Base-by-base conservation (phyloP, 129 eudicot genomes). In the Pittosporum tobira region DNA sequence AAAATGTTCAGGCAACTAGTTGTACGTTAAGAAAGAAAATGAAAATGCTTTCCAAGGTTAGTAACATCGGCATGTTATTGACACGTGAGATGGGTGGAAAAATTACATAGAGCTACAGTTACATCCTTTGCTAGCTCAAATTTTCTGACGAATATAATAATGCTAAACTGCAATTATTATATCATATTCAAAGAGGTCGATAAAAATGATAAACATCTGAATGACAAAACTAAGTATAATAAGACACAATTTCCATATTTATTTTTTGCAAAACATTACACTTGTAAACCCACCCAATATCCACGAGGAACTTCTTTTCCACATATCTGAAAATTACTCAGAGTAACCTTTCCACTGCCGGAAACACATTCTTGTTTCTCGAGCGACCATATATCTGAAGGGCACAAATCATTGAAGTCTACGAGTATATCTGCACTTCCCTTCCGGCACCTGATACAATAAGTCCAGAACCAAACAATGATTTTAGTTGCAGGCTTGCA, bases 281-380 rank as follows among this genome's bases (percentile, higher is more conserved):
- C 21, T 31, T 27, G 16, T 46, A 30, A 23, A 61, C 77, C 53
- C 59, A 89, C 95, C 95, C 95, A 89, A 66, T 82, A 77, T 73
- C 95, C 95, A 37, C 88, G 88, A 54, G 97, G 95, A 63, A 85
- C 85, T 58, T 80, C 97, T 70, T 77, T 79, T 72, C 97, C 97
- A 73, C 97, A 89, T 50, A 89, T 75, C 15, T 76, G 82, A 59
- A 72, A 72, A 68, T 71, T 74, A 68, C 71, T 64, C 20, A 66
- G 58, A 59, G 59, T 73, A 22, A 60, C 72, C 29, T 67, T 70
- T 69, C 62, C 61, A 18, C 75, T 71, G 62, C 53, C 70, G 65
- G 66, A 51, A 38, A 40, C 63, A 30, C 64, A 53, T 67, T 73
- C 82, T 15, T 63, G 68, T 69, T 74, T 66, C 20, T 56, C 60